phyloP scores from a whole-genome alignment of 257 asterid species.

The Anisodus acutangulus region DNA sequence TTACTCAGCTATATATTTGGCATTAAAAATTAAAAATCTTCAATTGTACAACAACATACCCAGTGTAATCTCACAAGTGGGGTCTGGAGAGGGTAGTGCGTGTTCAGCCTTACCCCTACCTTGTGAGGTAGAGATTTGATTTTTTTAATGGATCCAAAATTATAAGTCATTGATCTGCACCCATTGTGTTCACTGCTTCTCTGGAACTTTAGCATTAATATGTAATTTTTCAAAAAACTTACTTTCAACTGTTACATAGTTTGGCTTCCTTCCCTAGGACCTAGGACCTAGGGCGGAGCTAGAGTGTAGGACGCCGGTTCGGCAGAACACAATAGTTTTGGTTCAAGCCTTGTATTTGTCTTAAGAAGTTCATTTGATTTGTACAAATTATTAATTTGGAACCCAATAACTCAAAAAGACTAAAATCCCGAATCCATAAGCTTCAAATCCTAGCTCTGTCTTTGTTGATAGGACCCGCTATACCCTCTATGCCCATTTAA shows the following conservation, averaged over 20 bases:
- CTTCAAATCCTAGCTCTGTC: background rate
- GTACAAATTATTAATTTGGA: too few species aligned
- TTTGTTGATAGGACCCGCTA: background rate
- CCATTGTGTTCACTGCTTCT: background rate
- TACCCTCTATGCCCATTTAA: background rate
- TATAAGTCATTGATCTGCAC: background rate
- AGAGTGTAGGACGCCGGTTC: too few species aligned
- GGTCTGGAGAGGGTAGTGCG: too few species aligned
- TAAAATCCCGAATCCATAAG: background rate
- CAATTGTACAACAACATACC: too few species aligned
- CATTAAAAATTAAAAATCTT: background rate
- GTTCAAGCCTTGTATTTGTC: too few species aligned
- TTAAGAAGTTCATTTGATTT: too few species aligned
- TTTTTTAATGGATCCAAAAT: background rate
- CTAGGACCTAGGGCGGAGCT: too few species aligned
- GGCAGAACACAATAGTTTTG: too few species aligned
- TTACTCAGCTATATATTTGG: background rate
- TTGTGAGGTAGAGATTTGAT: background rate
- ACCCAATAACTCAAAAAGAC: background rate
- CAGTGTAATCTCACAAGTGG: too few species aligned
- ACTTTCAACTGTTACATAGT: background rate
- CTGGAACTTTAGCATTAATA: background rate
- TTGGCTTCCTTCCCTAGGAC: too few species aligned
- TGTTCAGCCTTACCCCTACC: too few species aligned
- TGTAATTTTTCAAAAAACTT: background rate